These are phyloP conservation scores for Epichloe gansuensis DNA, from an alignment of 2,329 filamentous ascomycete genomes.

Conservation along the genomic window DNA sequence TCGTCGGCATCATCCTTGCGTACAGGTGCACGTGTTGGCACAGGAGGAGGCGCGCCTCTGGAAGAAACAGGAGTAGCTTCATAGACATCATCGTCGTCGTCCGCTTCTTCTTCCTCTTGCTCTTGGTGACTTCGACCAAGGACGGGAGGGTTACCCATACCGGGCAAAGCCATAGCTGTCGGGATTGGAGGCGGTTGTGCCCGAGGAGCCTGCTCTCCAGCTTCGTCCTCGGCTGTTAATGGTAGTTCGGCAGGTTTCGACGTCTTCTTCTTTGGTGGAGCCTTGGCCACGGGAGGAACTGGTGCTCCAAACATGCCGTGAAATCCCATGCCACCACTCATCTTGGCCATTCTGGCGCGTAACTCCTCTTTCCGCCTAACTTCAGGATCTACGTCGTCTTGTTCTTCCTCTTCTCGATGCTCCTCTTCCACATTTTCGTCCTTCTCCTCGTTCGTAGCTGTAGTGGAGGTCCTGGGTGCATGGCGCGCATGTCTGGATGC, in stretches of 20 bases:
- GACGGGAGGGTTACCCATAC: constrained; percentile 50
- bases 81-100: constrained; percentile 1
- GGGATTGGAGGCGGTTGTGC: constrained; percentile 42
- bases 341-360: constrained; percentile 91
- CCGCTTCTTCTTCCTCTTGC: constrained; percentile 17
- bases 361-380: constrained; percentile 75
- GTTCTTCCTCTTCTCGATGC: constrained; percentile 60
- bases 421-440: constrained; percentile 37
- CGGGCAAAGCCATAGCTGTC: constrained; percentile 55
- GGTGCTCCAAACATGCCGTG: constrained; percentile 79
- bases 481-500: constrained; percentile 27
- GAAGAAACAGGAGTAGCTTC: constrained; percentile 7
- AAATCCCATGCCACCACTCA: constrained; percentile 97
- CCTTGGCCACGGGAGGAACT: constrained; percentile 46
- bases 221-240: constrained; percentile 27
- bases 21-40: constrained; percentile 14
- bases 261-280: constrained; percentile 39
- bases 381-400: constrained; percentile 82
- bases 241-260: constrained; percentile 24
- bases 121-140: constrained; percentile 25
- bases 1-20: constrained; percentile 11
- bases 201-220: constrained; percentile 29
- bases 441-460: constrained; percentile 48
- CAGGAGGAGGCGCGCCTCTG: constrained; percentile 17
- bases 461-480: constrained; percentile 23